phyloP scores from a whole-genome alignment of 1,139 yeast genomes.

The Kurtzmaniella quercitrusa region DNA sequence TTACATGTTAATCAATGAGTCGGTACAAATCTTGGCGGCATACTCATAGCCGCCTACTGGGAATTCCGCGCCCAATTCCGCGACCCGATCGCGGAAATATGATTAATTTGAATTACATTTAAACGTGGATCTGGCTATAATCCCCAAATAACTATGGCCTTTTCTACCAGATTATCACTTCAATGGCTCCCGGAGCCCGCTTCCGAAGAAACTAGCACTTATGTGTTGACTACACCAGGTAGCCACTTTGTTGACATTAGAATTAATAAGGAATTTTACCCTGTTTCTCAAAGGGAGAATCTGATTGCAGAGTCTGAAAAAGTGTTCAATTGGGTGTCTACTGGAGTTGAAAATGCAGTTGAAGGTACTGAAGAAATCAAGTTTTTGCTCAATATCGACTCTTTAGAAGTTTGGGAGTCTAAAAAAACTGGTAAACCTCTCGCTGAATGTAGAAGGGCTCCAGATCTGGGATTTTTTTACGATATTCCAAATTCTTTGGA shows the following conservation, averaged over 20 bases:
- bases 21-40: too few relatives aligned
- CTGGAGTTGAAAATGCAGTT: conserved; percentile 34
- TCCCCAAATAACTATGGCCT: background rate
- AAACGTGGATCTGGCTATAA: background rate
- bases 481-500: conserved; percentile 35
- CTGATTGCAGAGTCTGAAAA: conserved; percentile 17
- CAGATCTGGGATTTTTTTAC: conserved; percentile 47
- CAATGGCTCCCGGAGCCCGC: conserved; percentile 49
- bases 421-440: conserved; percentile 19
- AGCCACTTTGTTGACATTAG: conserved; percentile 46
- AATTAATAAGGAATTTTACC: conserved; percentile 22
- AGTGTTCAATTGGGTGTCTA: conserved; percentile 36
- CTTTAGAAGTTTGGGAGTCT: conserved; percentile 27
- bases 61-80: too few relatives aligned
- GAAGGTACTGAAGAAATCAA: conserved; percentile 25
- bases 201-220: conserved; percentile 46
- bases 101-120: background rate
- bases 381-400: conserved; percentile 44
- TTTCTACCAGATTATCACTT: conserved; percentile 45
- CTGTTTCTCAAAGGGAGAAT: conserved; percentile 12
- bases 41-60: too few relatives aligned
- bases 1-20: too few relatives aligned
- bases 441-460: conserved; percentile 20
- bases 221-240: conserved; percentile 46
- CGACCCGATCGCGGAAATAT: too few relatives aligned